Conservation (phyloP, 371 early-diverging fungal genomes). For the Actinomortierella wolfii region DNA sequence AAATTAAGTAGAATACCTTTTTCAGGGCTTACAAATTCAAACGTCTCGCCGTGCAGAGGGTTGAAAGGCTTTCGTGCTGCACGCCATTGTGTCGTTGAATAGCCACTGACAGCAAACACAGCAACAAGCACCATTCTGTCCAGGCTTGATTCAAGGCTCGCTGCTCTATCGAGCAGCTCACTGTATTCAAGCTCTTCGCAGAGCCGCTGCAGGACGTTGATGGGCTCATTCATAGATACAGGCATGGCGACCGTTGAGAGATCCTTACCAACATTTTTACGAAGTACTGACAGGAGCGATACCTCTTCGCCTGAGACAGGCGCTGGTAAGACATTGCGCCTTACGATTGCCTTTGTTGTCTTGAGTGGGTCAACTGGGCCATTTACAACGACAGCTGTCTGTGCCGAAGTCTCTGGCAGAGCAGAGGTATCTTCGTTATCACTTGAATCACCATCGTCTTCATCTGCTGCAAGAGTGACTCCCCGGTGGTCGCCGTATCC, state of each 20-base stretch:
- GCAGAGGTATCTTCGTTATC: conserved; percentile 42
- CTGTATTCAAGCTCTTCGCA: conserved; percentile 93
- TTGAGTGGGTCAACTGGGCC: background rate
- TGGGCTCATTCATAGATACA: conserved; percentile 91
- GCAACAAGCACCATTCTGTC: conserved; percentile 78
- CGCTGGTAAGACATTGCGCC: conserved; percentile 71
- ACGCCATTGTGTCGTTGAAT: conserved; percentile 81
- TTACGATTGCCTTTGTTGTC: conserved; percentile 16
- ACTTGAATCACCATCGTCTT: conserved; percentile 33
- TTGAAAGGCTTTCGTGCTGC: conserved; percentile 93
- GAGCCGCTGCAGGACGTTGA: conserved; percentile 88
- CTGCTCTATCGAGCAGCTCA: conserved; percentile 81
- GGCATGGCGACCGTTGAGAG: conserved; percentile 94
- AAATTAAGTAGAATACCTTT: conserved; percentile 36
- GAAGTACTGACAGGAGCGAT: conserved; percentile 82
- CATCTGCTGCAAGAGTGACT: background rate
- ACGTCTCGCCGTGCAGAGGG: conserved; percentile 93
- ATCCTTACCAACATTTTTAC: conserved; percentile 96
- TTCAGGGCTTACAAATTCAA: conserved; percentile 83
- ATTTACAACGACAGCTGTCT: conserved; percentile 9
- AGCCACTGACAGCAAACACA: conserved; percentile 87
- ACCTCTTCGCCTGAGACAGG: conserved; percentile 78
- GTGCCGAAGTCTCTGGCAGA: background rate
- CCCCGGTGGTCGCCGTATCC: conserved; percentile 6
- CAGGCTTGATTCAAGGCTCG: conserved; percentile 62